Percentiles rank a stretch among this genome's conserved stretches.
These are phyloP conservation scores for Corymbia calophylla DNA, from an alignment of 441 rosid genomes.

Conservation along the genomic window DNA sequence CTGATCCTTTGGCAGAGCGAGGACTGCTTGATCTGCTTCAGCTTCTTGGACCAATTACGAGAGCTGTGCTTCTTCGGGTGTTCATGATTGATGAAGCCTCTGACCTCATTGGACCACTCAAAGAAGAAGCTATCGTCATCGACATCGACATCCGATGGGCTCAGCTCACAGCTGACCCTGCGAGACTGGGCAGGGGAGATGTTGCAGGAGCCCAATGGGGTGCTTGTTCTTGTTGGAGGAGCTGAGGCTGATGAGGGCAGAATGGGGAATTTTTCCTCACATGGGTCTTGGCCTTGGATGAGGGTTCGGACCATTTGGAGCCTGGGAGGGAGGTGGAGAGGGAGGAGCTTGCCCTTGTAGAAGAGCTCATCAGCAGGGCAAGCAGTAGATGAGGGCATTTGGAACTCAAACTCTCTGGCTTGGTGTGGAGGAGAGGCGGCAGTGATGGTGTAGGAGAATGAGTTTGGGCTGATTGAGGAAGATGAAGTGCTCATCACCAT, in stretches of 20 bases:
- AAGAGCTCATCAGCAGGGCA: conserved; percentile 93
- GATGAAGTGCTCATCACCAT: neutral
- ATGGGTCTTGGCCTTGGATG: conserved; percentile 26
- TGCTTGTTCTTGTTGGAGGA: conserved; percentile 23
- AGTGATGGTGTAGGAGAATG: conserved; percentile 26
- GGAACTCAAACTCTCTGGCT: conserved; percentile 75
- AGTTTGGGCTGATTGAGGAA: conserved; percentile 24
- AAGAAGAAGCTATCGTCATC: conserved; percentile 37
- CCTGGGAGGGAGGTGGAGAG: conserved; percentile 87
- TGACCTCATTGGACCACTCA: conserved; percentile 52
- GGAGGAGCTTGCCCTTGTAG: conserved; percentile 90
- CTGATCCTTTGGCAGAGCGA: conserved; percentile 54
- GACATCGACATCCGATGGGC: conserved; percentile 1
- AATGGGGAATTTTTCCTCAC: conserved; percentile 13
- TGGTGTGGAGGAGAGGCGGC: conserved; percentile 37
- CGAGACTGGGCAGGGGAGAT: conserved; percentile 45
- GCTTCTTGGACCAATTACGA: conserved; percentile 42
- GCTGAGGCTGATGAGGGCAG: conserved; percentile 11
- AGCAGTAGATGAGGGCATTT: conserved; percentile 39
- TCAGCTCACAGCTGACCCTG: conserved; percentile 50
- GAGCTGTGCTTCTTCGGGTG: conserved; percentile 10
- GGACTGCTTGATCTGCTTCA: conserved; percentile 42
- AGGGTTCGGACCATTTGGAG: conserved; percentile 69
- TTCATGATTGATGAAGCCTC: conserved; percentile 23
- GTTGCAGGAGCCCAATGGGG: conserved; percentile 26